A percentile compares a stretch with the other conserved stretches of the same genome.
phyloP scores from a whole-genome alignment of 306 rosid species.

The Delonix regia region DNA sequence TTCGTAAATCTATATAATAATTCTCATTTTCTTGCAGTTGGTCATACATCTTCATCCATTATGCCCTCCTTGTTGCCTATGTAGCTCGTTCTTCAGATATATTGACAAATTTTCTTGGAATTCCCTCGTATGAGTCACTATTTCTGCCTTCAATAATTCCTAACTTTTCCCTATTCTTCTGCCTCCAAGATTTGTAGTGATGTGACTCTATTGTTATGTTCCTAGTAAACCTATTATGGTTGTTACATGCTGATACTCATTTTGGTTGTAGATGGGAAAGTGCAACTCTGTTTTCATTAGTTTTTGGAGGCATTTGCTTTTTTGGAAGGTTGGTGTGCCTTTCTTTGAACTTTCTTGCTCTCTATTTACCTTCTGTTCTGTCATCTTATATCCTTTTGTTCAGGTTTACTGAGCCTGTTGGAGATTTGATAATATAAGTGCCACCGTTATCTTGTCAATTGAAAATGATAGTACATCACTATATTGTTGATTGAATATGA shows the following conservation, averaged over 20 bases:
- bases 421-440: not conserved
- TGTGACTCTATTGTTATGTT: conserved; percentile 20
- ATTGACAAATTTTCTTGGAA: conserved; percentile 67
- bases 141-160: conserved; percentile 20
- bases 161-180: not conserved
- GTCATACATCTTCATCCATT: conserved; percentile 85
- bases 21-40: conserved; percentile 67
- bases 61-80: conserved; percentile 79
- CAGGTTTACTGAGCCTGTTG: not conserved
- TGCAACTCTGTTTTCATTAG: conserved; percentile 73
- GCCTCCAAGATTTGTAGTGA: conserved; percentile 19
- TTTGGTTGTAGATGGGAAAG: conserved; percentile 84
- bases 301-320: conserved; percentile 76
- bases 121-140: conserved; percentile 57
- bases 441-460: not conserved
- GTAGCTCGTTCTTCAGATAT: conserved; percentile 79
- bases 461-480: not conserved
- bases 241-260: conserved; percentile 53
- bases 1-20: conserved; percentile 15
- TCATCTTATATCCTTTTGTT: conserved; percentile 8
- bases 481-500: conserved; percentile 10
- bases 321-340: conserved; percentile 66
- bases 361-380: not conserved
- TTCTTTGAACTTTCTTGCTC: conserved; percentile 21
- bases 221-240: conserved; percentile 32